Conservation (phyloP, 2,329 filamentous ascomycete species). For the Colletotrichum musicola region DNA sequence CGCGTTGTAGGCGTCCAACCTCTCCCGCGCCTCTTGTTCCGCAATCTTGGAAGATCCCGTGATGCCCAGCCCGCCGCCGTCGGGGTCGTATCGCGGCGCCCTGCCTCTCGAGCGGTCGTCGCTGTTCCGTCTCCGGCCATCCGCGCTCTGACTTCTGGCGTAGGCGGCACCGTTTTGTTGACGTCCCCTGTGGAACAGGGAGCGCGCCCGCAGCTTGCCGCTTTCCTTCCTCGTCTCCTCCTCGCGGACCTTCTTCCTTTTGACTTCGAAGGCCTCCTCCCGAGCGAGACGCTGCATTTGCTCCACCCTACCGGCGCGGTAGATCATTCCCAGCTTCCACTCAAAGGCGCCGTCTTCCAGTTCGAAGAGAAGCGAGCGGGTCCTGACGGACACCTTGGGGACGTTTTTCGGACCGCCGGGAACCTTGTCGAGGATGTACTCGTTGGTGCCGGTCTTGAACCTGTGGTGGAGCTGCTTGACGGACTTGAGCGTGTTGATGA, state of each 20-base stretch:
- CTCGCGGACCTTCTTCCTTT: conserved; percentile 85
- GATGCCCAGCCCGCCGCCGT: conserved; percentile 76
- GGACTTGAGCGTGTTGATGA: conserved; percentile 89
- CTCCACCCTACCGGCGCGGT: conserved; percentile 87
- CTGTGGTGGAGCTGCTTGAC: conserved; percentile 92
- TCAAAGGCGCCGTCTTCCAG: conserved; percentile 97
- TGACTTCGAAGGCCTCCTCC: conserved; percentile 89
- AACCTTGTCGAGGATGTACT: conserved; percentile 87
- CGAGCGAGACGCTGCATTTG: conserved; percentile 90
- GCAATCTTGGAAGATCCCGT: conserved; percentile 79
- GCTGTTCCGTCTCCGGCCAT: conserved; percentile 54
- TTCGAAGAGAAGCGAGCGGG: conserved; percentile 87
- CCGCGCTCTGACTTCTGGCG: conserved; percentile 69
- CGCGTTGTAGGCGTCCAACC: conserved; percentile 83
- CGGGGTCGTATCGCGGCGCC: conserved; percentile 81
- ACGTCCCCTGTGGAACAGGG: conserved; percentile 54
- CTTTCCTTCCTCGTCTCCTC: conserved; percentile 70
- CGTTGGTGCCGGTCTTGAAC: conserved; percentile 87
- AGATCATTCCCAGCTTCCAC: conserved; percentile 96
- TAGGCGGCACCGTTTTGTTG: conserved; percentile 53
- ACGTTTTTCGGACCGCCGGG: conserved; percentile 89
- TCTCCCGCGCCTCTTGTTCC: conserved; percentile 80
- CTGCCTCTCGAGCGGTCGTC: conserved; percentile 54
- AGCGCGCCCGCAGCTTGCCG: conserved; percentile 67
- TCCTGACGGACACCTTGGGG: conserved; percentile 86